These are phyloP conservation scores for Botrytis paeoniae DNA, from an alignment of 2,329 filamentous ascomycete genomes.

Conservation along the genomic window DNA sequence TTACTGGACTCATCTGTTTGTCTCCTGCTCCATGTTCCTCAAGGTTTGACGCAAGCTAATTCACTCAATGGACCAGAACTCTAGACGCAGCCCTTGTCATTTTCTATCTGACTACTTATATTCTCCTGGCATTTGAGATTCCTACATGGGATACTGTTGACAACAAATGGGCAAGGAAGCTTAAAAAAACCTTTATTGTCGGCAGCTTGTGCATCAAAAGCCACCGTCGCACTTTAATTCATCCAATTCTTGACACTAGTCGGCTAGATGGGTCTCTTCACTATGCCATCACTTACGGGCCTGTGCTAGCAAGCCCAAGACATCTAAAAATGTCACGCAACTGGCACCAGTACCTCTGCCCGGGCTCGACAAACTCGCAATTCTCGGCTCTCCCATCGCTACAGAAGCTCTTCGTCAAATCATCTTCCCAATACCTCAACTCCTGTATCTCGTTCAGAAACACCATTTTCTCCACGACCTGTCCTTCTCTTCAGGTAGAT, in stretches of 20 bases:
- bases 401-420: background rate
- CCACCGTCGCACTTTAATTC: background rate
- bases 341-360: background rate
- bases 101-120: background rate
- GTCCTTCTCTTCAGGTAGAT: background rate
- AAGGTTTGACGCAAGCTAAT: background rate
- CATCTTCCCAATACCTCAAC: background rate
- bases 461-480: background rate
- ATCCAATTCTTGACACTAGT: background rate
- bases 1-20: conserved; percentile 1
- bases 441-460: background rate
- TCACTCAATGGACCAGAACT: background rate
- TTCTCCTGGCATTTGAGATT: background rate
- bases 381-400: background rate
- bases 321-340: background rate
- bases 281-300: background rate
- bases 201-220: background rate
- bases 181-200: background rate
- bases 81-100: background rate
- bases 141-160: background rate
- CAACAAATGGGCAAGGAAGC: background rate
- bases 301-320: background rate
- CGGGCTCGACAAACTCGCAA: background rate
- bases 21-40: background rate
- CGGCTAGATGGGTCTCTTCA: background rate